phyloP scores from a whole-genome alignment of 352 stramenopile species.

The Phytopythium oedochilum region DNA sequence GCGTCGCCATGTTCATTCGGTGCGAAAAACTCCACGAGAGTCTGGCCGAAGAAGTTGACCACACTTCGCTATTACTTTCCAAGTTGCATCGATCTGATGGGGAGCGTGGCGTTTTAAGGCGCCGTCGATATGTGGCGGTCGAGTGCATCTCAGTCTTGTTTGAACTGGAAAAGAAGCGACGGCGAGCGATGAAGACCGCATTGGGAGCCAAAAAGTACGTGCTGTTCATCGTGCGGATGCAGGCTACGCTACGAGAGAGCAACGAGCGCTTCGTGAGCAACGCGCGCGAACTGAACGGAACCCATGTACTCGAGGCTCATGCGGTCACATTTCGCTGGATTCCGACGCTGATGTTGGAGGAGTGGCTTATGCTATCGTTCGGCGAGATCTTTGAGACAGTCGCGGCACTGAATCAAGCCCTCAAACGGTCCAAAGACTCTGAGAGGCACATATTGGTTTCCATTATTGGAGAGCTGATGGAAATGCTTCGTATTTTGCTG shows the following conservation, averaged over 20 bases:
- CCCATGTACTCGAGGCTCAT: neutral
- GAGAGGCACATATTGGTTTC: slow-evolving; percentile 6
- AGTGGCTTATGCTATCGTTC: slow-evolving; percentile 48
- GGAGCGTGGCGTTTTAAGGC: neutral
- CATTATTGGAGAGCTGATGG: slow-evolving; percentile 19
- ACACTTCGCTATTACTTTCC: neutral
- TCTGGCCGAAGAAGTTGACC: neutral
- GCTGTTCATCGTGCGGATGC: slow-evolving; percentile 35
- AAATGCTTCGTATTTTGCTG: slow-evolving; percentile 34
- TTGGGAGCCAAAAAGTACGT: slow-evolving; percentile 52
- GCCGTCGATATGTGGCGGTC: slow-evolving; percentile 13
- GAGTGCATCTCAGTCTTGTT: slow-evolving; percentile 41
- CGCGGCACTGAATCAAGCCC: slow-evolving; percentile 15
- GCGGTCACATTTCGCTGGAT: slow-evolving; percentile 30
- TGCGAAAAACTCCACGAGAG: slow-evolving; percentile 38
- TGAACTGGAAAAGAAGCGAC: slow-evolving; percentile 42
- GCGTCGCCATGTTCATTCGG: slow-evolving; percentile 41
- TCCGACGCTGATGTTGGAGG: slow-evolving; percentile 32
- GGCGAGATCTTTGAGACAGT: slow-evolving; percentile 40
- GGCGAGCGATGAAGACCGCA: slow-evolving; percentile 19
- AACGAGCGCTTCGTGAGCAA: slow-evolving; percentile 25
- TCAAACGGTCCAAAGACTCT: slow-evolving; percentile 9
- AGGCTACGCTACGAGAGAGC: slow-evolving; percentile 33
- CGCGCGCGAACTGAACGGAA: neutral
- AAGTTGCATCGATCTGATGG: neutral